A percentile compares a stretch with the other conserved stretches of the same genome.
Evolutionary conservation across 352 stramenopile genomes (phyloP).

Genomic region (Globisporangium sylvaticum): DNA sequence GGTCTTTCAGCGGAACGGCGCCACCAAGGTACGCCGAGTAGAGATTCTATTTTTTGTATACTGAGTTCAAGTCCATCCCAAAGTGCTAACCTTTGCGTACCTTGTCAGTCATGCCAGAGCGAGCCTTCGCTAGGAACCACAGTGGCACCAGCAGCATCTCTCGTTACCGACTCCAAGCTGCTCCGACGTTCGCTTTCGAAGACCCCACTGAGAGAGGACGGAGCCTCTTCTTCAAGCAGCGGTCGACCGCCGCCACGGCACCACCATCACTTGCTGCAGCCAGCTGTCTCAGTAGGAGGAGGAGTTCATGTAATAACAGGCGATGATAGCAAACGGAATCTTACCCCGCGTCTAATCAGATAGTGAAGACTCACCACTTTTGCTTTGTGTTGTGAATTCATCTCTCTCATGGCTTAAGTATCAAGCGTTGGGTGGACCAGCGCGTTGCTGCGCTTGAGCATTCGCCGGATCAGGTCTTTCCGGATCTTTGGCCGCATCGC

Average conservation of each 20-base stretch:
- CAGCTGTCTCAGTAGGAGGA: neutral
- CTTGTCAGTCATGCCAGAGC: neutral
- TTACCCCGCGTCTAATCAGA: neutral
- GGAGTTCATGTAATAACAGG: neutral
- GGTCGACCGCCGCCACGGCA: neutral
- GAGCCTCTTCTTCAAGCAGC: neutral
- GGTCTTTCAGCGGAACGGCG: conserved; percentile 42
- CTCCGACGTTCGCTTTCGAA: conserved; percentile 5
- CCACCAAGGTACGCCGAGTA: conserved; percentile 26
- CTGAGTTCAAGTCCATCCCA: neutral
- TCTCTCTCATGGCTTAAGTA: neutral
- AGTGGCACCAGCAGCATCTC: too few relatives aligned
- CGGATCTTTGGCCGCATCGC: conserved; percentile 18
- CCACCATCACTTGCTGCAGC: neutral
- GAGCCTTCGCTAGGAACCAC: too few relatives aligned
- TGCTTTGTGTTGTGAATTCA: too few relatives aligned
- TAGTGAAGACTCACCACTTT: too few relatives aligned
- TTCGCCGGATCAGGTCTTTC: conserved; percentile 25
- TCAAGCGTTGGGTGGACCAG: conserved; percentile 41
- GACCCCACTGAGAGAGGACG: neutral
- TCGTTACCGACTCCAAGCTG: neutral
- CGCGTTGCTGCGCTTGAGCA: conserved; percentile 36
- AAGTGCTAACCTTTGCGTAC: neutral
- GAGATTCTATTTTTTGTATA: too few relatives aligned
- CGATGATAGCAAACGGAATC: neutral